phyloP scores from a whole-genome alignment of 345 rosid species.

The Psidium guajava region DNA sequence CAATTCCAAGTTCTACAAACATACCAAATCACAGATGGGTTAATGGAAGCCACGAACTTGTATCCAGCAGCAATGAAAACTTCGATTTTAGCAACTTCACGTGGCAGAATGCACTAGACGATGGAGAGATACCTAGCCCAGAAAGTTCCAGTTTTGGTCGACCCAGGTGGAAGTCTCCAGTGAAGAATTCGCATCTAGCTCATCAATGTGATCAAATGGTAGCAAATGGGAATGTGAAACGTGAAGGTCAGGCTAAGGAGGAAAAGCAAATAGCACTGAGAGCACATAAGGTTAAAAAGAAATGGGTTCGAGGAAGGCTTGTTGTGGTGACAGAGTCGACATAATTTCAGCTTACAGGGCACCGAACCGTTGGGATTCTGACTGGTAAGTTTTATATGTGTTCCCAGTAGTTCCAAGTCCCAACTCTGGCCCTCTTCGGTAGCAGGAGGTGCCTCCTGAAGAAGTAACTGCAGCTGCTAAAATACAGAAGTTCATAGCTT shows the following conservation, averaged over 20 bases:
- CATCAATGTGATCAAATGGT: background rate
- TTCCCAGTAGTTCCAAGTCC: background rate
- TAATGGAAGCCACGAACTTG: background rate
- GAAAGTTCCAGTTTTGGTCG: background rate
- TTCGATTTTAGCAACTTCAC: background rate
- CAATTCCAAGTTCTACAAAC: background rate
- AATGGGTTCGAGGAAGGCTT: slow-evolving; percentile 12
- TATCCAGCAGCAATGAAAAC: background rate
- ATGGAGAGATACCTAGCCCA: background rate
- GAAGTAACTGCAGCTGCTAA: background rate
- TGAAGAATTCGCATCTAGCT: background rate
- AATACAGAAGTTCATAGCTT: background rate
- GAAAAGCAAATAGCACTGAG: background rate
- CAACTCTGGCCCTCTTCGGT: background rate
- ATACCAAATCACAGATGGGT: background rate
- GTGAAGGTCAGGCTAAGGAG: background rate
- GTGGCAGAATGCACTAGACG: background rate
- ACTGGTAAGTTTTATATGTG: background rate
- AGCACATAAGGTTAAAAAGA: background rate
- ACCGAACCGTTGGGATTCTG: background rate
- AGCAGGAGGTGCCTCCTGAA: background rate
- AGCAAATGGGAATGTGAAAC: background rate
- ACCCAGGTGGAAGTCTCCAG: background rate
- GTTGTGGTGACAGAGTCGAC: background rate
- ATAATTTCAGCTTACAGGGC: background rate